Evolutionary conservation across 305 asterid genomes (phyloP).

Genomic region (Caryopteris hybrid): DNA sequence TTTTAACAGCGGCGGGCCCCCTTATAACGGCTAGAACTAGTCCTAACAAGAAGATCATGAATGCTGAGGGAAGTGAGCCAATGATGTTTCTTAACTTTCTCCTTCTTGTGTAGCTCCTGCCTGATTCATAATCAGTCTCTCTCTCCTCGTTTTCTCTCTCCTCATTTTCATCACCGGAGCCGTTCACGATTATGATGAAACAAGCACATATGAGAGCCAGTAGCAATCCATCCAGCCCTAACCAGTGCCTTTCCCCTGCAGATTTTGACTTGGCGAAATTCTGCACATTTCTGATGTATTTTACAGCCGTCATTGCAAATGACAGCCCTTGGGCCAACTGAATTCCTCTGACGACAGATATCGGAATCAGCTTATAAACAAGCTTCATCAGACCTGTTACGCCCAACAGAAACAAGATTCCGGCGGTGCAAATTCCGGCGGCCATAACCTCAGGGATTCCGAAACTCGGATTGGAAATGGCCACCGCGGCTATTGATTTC

Average conservation of each 20-base stretch:
- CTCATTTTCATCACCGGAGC: constrained; percentile 46
- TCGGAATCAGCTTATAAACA: constrained; percentile 54
- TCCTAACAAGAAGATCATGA: constrained; percentile 56
- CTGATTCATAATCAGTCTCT: neutral
- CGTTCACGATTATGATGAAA: constrained; percentile 57
- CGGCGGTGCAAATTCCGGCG: constrained; percentile 71
- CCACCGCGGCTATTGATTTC: constrained; percentile 87
- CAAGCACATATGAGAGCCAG: constrained; percentile 54
- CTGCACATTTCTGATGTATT: constrained; percentile 48
- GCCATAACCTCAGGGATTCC: constrained; percentile 81
- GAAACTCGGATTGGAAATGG: constrained; percentile 51
- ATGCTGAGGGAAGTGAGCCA: constrained; percentile 59
- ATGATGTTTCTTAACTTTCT: constrained; percentile 20
- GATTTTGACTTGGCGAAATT: constrained; percentile 50
- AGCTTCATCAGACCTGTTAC: constrained; percentile 58
- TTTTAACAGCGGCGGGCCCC: constrained; percentile 53
- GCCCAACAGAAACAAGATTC: constrained; percentile 47
- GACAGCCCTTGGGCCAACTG: constrained; percentile 76
- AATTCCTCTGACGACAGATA: constrained; percentile 72
- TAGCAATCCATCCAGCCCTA: constrained; percentile 66
- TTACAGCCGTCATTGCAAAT: constrained; percentile 71
- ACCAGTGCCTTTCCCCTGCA: constrained; percentile 49
- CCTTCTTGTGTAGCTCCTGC: neutral
- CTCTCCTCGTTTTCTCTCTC: constrained; percentile 17
- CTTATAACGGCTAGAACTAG: constrained; percentile 50